Conservation (phyloP, 2,329 filamentous ascomycete genomes). For the Penicillium vulpinum region DNA sequence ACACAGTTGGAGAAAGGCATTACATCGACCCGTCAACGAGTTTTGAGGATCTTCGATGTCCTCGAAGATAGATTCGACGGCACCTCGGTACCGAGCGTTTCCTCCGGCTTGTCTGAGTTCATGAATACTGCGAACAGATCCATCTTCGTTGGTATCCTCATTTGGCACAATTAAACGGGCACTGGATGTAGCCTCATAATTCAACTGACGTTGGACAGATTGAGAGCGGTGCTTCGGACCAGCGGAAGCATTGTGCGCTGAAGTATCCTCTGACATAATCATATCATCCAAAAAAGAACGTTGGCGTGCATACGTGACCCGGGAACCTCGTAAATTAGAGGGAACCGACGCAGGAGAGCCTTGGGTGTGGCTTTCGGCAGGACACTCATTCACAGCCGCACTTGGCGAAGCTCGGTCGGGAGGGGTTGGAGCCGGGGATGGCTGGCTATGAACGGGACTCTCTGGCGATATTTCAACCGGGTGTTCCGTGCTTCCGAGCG, state of each 20-base stretch:
- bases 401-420: constrained; percentile 10
- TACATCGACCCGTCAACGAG: constrained; percentile 51
- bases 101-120: constrained; percentile 61
- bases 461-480: constrained; percentile 10
- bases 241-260: constrained; percentile 3
- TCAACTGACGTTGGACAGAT: constrained; percentile 4
- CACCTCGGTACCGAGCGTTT: constrained; percentile 57
- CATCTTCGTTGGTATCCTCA: constrained; percentile 48
- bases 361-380: constrained; percentile 5
- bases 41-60: constrained; percentile 55
- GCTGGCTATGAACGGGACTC: constrained; percentile 10
- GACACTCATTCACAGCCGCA: constrained; percentile 3
- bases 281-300: constrained; percentile 61
- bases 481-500: constrained; percentile 23
- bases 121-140: constrained; percentile 58
- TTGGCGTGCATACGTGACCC: constrained; percentile 60
- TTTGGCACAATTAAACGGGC: constrained; percentile 40
- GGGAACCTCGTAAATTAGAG: constrained; percentile 39
- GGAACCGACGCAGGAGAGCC: constrained; percentile 17
- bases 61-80: constrained; percentile 58
- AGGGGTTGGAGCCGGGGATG: constrained; percentile 3
- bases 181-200: constrained; percentile 8
- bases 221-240: constrained; percentile 5
- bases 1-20: constrained; percentile 57
- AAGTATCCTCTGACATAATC: constrained; percentile 21